phyloP scores from a whole-genome alignment of 2,329 filamentous ascomycete genomes.

The Immersiporthe knoxdaviesiana region DNA sequence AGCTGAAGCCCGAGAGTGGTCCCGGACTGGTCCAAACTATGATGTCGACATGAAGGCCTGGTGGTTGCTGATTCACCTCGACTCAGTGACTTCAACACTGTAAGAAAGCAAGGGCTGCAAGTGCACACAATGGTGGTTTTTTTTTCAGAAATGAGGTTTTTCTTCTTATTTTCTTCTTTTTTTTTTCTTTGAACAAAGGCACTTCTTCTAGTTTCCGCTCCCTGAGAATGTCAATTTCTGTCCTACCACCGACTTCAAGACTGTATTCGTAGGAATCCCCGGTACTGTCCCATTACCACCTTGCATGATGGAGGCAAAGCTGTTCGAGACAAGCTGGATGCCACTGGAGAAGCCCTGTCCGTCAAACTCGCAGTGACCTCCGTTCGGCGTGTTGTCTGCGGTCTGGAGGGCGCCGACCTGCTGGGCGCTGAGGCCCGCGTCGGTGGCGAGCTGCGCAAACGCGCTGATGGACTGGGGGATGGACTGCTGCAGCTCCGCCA shows the following conservation, averaged over 20 bases:
- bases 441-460: constrained; percentile 52
- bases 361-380: constrained; percentile 64
- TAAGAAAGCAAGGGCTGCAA: no score
- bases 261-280: constrained; percentile 53
- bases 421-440: constrained; percentile 46
- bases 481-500: constrained; percentile 50
- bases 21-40: background rate
- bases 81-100: background rate
- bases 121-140: no score
- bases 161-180: no score
- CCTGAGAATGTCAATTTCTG: constrained; percentile 47
- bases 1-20: background rate
- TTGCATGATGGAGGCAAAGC: constrained; percentile 56
- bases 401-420: constrained; percentile 58
- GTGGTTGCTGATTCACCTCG: no score
- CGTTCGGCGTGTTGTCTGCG: constrained; percentile 57
- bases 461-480: constrained; percentile 55
- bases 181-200: background rate
- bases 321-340: constrained; percentile 59
- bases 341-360: constrained; percentile 56
- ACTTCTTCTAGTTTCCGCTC: constrained; percentile 16
- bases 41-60: background rate
- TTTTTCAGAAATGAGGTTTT: no score
- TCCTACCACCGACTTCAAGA: constrained; percentile 52
- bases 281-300: constrained; percentile 53